Base-by-base conservation (phyloP, 1,139 yeast species). In the Kurtzmaniella quercitrusa region DNA sequence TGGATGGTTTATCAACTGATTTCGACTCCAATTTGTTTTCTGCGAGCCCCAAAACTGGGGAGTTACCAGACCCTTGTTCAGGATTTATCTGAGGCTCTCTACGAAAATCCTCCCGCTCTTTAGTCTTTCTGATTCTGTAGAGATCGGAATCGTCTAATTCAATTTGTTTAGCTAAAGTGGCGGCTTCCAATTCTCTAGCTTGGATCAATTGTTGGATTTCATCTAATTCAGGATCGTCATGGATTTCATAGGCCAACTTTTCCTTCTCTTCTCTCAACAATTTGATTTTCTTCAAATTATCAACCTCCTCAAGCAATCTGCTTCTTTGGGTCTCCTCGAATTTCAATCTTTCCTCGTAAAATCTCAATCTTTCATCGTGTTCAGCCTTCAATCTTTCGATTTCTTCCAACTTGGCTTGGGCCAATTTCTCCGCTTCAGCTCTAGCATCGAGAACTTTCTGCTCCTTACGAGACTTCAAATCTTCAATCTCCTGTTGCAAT, bases 181-280 rank as follows among this genome's bases (percentile, higher is more conserved):
- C 59, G 34, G 66, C 69, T 51, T 68, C 72, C 39, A 60, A 50
- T 48, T 69, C 73, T 45, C 73, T 57, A 16, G 59, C 64, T 45
- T 63, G 67, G 47, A 68, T 68, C 48, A 68, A 59, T 43, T 60
- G 57, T 48, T 67, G 66, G 44, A 68, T 56, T 39, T 62, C 66
- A 34, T 59, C 65, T 39, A 65, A 43, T 37, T 62, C 60, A 39
- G 51, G 46, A 40, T 59, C 60, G 33, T 56, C 54, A 25, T 52
- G 51, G 40, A 62, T 60, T 46, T 63, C 60, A 37, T 49, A 53
- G n/a, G 68, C 55, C 47, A 67, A 62, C 47, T 62, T 59, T 4
- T 62, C 62, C 50, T 65, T 68, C 47, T 68, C 72, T 55, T 65
- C 73, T 53, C 71, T 64, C 50, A 68, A 65, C 41, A 62, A 60